phyloP scores from a whole-genome alignment of 2,329 filamentous ascomycete species.

The Sporothrix pseudoabietina region DNA sequence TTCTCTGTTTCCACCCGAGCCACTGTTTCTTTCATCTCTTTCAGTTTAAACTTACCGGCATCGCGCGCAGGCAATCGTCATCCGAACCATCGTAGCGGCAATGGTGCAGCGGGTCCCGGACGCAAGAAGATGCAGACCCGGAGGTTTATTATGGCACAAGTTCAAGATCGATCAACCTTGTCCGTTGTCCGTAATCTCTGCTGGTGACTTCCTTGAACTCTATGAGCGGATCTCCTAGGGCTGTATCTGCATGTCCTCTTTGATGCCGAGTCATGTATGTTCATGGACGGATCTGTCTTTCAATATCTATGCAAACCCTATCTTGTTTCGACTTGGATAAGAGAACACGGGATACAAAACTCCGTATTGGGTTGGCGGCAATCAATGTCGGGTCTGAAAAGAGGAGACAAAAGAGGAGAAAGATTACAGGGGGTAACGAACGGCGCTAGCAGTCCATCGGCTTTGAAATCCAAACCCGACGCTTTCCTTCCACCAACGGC shows the following conservation, averaged over 20 bases:
- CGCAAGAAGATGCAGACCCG: not conserved
- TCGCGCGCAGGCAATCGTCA: conserved; percentile 30
- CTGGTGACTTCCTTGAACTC: not conserved
- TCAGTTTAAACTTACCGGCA: conserved; percentile 31
- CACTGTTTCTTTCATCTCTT: not conserved
- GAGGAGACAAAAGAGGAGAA: not conserved
- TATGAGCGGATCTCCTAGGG: too few relatives aligned
- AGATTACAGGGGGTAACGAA: not conserved
- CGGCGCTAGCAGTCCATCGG: not conserved
- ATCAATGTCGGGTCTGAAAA: not conserved
- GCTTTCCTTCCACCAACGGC: not conserved
- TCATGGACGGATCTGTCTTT: not conserved
- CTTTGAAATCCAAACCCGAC: conserved; percentile 14
- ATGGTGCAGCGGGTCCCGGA: not conserved
- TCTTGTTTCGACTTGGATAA: not conserved
- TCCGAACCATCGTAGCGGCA: conserved; percentile 29
- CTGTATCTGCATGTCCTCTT: not conserved
- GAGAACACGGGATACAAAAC: not conserved
- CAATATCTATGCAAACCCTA: not conserved
- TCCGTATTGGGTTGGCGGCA: not conserved
- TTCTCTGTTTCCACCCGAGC: not conserved
- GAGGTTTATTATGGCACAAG: not conserved
- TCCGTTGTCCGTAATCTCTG: not conserved
- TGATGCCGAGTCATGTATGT: not conserved
- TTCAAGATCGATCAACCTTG: not conserved